Evolutionary conservation across 345 rosid species (phyloP).

Genomic region (Populus nigra): DNA sequence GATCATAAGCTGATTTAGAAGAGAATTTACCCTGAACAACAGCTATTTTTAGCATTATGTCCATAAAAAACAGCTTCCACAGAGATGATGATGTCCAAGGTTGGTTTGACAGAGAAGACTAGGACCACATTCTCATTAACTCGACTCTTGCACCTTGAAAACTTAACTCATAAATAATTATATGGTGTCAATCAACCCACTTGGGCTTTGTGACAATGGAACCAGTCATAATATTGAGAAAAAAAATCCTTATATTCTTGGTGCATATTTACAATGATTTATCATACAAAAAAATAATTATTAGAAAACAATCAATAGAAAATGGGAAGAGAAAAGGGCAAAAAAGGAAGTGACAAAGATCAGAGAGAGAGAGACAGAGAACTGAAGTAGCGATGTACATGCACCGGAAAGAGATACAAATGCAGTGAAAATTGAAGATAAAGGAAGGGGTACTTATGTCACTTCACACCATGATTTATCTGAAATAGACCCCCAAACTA

Average conservation of each 20-base stretch:
- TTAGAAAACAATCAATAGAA: neutral
- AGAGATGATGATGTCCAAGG: neutral
- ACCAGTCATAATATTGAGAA: neutral
- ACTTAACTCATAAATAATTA: neutral
- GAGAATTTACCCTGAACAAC: neutral
- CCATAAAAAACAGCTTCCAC: neutral
- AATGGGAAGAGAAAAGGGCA: neutral
- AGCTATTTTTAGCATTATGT: neutral
- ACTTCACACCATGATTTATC: neutral
- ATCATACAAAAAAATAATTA: neutral
- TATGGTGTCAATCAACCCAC: neutral
- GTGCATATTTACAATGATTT: neutral
- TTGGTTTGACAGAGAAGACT: neutral
- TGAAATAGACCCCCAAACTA: neutral
- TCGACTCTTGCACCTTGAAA: neutral
- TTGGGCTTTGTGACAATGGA: neutral
- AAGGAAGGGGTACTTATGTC: slow-evolving; percentile 12
- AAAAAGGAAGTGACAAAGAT: neutral
- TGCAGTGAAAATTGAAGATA: neutral
- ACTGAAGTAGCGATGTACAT: neutral
- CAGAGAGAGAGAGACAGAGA: no score
- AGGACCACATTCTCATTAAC: neutral
- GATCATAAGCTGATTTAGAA: neutral
- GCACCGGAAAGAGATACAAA: neutral
- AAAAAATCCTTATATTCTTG: neutral